Conservation (phyloP, 2,329 filamentous ascomycete genomes). For the Cryoendolithus antarcticus region DNA sequence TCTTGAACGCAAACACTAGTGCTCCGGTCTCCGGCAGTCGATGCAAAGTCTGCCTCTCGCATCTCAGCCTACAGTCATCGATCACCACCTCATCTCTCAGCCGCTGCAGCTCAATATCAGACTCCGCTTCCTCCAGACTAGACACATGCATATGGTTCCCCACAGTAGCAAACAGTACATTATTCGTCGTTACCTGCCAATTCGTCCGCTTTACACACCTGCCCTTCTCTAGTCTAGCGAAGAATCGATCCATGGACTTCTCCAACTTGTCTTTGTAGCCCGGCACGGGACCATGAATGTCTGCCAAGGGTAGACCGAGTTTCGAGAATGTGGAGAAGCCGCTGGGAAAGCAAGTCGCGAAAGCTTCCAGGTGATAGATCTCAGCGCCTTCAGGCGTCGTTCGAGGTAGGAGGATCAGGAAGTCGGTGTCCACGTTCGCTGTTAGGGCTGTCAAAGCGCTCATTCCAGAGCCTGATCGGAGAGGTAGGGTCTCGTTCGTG, state of each 20-base stretch:
- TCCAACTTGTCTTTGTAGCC: constrained; percentile 45
- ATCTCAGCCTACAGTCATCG: constrained; percentile 36
- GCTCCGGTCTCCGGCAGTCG: constrained; percentile 42
- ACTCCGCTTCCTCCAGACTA: constrained; percentile 14
- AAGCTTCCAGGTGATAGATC: constrained; percentile 45
- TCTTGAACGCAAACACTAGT: constrained; percentile 51
- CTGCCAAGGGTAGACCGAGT: constrained; percentile 37
- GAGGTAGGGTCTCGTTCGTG: constrained; percentile 32
- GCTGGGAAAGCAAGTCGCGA: constrained; percentile 43
- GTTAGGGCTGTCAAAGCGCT: constrained; percentile 37
- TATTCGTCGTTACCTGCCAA: constrained; percentile 35
- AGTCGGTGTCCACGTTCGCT: constrained; percentile 46
- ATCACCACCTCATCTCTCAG: constrained; percentile 23
- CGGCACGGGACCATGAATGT: constrained; percentile 48
- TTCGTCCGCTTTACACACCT: constrained; percentile 45
- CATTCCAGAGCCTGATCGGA: constrained; percentile 22
- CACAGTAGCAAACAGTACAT: constrained; percentile 27
- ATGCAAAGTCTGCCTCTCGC: constrained; percentile 51
- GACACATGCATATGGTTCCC: constrained; percentile 33
- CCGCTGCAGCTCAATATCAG: background rate
- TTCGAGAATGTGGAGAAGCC: constrained; percentile 48
- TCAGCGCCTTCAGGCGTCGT: constrained; percentile 12
- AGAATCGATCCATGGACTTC: constrained; percentile 50
- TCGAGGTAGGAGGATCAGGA: constrained; percentile 44
- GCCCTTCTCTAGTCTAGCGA: constrained; percentile 41